Evolutionary conservation across 192 early-diverging fungal genomes (phyloP).

Genomic region (Umbelopsis ramanniana): DNA sequence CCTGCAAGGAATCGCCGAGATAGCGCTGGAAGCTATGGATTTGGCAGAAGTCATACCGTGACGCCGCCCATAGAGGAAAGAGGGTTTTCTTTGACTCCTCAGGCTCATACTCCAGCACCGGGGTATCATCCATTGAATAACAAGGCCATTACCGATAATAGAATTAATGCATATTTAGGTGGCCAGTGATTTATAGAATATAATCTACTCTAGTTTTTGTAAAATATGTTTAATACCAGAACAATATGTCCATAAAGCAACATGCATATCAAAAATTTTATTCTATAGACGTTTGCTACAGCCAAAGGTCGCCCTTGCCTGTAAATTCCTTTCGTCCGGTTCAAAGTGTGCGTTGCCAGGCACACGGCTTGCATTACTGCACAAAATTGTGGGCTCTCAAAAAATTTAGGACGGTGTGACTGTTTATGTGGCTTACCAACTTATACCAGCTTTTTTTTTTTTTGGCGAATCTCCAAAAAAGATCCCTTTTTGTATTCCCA

Average conservation of each 20-base stretch:
- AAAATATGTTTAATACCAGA: background rate
- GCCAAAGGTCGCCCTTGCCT: too few species aligned
- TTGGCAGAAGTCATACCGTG: conserved; percentile 3
- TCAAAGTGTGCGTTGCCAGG: too few species aligned
- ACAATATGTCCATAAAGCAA: too few species aligned
- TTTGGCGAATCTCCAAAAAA: background rate
- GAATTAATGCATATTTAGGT: conserved; percentile 26
- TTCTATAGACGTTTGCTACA: too few species aligned
- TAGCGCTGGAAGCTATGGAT: conserved; percentile 22
- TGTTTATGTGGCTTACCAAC: conserved; percentile 7
- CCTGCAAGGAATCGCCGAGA: conserved; percentile 3
- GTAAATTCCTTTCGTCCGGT: too few species aligned
- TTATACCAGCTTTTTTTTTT: background rate
- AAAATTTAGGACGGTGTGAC: background rate
- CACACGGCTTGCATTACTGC: too few species aligned
- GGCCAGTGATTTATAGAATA: background rate
- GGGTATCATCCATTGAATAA: conserved; percentile 27
- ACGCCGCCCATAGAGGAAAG: background rate
- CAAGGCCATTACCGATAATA: conserved; percentile 25
- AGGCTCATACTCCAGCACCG: conserved; percentile 14
- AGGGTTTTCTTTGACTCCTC: conserved; percentile 15
- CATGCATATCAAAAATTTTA: too few species aligned
- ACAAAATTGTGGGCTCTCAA: too few species aligned
- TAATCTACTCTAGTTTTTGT: background rate
- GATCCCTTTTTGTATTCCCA: background rate